Percentiles rank a stretch among this genome's conserved stretches.
phyloP scores from a whole-genome alignment of 129 eudicot species.

The Rutidosis leptorrhynchoides region DNA sequence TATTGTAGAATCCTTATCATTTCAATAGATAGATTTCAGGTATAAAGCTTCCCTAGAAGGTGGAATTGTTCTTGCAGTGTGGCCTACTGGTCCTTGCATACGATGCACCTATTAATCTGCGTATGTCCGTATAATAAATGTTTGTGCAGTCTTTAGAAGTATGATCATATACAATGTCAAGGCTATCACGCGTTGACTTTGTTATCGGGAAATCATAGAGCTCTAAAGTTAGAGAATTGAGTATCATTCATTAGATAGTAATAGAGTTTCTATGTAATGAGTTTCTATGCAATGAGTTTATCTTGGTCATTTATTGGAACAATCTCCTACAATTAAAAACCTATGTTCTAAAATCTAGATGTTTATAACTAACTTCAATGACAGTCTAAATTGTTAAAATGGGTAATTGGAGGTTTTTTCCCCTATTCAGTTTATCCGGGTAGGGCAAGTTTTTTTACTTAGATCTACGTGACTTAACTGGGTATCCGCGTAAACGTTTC shows the following conservation, averaged over 20 bases:
- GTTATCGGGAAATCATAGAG: not conserved
- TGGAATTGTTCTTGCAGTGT: conserved; percentile 25
- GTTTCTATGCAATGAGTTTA: not conserved
- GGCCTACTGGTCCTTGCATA: conserved; percentile 32
- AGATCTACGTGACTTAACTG: no score
- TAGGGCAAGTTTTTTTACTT: no score
- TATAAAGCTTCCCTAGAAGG: conserved; percentile 37
- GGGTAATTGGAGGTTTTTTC: no score
- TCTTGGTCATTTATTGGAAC: not conserved
- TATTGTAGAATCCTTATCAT: conserved; percentile 56
- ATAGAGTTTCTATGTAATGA: not conserved
- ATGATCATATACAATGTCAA: conserved; percentile 17
- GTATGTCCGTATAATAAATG: conserved; percentile 22
- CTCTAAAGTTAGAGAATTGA: not conserved
- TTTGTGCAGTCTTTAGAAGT: not conserved
- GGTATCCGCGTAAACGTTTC: no score
- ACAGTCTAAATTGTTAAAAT: not conserved
- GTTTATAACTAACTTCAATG: not conserved
- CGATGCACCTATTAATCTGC: conserved; percentile 16
- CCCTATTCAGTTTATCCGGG: no score
- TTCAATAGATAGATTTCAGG: conserved; percentile 26
- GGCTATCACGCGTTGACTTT: not conserved
- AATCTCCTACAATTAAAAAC: not conserved
- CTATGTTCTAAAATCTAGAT: not conserved
- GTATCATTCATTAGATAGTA: not conserved